These are phyloP conservation scores for Porcisia deanei DNA, from an alignment of 208 protist genomes.

Conservation along the genomic window DNA sequence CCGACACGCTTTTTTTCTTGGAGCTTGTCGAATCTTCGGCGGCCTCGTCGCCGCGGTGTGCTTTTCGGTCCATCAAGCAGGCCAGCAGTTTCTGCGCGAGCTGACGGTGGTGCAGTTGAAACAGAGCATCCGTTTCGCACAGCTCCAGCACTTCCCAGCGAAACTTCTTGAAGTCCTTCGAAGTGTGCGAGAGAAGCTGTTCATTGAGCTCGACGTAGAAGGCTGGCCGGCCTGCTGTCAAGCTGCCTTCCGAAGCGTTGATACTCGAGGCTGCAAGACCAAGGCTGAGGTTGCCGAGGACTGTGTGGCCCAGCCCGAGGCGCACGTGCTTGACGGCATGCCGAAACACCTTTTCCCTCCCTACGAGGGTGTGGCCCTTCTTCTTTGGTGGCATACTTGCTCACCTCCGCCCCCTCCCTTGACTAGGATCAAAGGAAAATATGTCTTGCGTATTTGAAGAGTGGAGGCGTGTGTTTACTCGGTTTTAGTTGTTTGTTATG, in stretches of 20 bases:
- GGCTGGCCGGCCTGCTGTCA: conserved; percentile 32
- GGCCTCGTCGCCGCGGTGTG: conserved; percentile 12
- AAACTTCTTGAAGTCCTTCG: conserved; percentile 87
- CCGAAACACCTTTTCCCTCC: conserved; percentile 84
- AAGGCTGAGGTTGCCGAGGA: conserved; percentile 78
- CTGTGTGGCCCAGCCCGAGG: conserved; percentile 81
- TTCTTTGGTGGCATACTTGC: conserved; percentile 75
- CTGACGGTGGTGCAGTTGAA: conserved; percentile 68
- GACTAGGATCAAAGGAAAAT: neutral
- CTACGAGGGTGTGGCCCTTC: conserved; percentile 62
- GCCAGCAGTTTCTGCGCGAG: conserved; percentile 79
- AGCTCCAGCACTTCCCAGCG: conserved; percentile 75
- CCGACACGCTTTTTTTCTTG: conserved; percentile 4
- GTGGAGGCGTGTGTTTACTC: neutral
- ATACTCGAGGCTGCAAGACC: conserved; percentile 43
- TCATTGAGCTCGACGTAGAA: conserved; percentile 87
- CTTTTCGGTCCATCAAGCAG: conserved; percentile 53
- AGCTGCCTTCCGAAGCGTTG: conserved; percentile 11
- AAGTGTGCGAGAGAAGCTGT: conserved; percentile 75
- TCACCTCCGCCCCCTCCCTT: neutral
- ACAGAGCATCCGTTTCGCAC: conserved; percentile 69
- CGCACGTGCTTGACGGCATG: conserved; percentile 89
- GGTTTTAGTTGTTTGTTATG: neutral
- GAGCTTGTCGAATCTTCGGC: neutral
- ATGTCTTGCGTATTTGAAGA: neutral